Evolutionary conservation across 2,329 filamentous ascomycete genomes (phyloP).

Genomic region (Ophiocordyceps camponoti-saundersi): DNA sequence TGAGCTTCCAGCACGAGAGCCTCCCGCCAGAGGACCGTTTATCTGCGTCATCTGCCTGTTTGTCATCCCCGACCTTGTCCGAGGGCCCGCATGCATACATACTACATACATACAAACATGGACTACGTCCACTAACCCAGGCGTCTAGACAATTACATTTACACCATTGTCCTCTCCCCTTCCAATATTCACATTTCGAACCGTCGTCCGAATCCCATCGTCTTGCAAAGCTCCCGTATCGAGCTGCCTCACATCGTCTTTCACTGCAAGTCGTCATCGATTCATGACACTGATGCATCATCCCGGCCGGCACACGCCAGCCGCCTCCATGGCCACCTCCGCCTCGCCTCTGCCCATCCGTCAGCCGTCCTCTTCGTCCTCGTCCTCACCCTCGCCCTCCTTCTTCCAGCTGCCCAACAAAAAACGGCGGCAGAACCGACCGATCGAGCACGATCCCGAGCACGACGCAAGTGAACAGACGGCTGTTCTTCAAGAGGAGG

Average conservation of each 20-base stretch:
- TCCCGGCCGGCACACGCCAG: neutral
- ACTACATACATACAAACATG: too few relatives aligned
- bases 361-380: slow-evolving; percentile 1
- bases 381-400: slow-evolving; percentile 2
- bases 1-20: neutral
- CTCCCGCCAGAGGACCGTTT: neutral
- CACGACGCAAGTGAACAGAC: slow-evolving; percentile 4
- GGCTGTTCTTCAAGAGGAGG: slow-evolving; percentile 13
- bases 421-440: slow-evolving; percentile 6
- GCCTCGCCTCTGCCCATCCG: neutral
- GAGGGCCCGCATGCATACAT: neutral
- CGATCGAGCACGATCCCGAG: slow-evolving; percentile 7
- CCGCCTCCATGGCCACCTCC: neutral
- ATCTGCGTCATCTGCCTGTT: neutral
- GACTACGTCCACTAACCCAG: too few relatives aligned
- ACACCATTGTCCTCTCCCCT: too few relatives aligned
- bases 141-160: too few relatives aligned
- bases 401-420: slow-evolving; percentile 9
- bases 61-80: neutral
- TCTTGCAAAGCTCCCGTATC: neutral
- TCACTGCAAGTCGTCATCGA: neutral
- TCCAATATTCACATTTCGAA: neutral
- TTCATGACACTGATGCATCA: neutral
- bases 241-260: neutral
- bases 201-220: too few relatives aligned